Conservation (phyloP, 192 early-diverging fungal species). For the Lunasporangiospora selenospora region DNA sequence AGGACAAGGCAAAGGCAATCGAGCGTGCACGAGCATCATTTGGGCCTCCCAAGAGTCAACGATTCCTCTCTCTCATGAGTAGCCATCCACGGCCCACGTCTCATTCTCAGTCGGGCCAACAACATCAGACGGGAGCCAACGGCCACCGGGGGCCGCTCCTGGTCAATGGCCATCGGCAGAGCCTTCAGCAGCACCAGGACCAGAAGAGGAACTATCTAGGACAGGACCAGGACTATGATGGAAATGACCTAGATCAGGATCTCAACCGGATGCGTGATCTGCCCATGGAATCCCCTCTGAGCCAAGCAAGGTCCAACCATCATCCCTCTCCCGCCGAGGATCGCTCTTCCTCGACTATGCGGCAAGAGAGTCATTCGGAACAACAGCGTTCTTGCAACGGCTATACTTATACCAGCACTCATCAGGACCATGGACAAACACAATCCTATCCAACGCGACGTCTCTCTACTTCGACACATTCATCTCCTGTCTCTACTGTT, state of each 20-base stretch:
- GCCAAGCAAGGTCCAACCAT: background rate
- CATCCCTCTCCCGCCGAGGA: background rate
- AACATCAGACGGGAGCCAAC: too few species aligned
- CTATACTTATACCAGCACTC: background rate
- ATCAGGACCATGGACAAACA: constrained; percentile 4
- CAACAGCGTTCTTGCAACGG: constrained; percentile 31
- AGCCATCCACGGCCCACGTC: too few species aligned
- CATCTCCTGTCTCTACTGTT: constrained; percentile 14
- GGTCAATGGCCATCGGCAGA: too few species aligned
- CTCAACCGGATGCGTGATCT: constrained; percentile 13
- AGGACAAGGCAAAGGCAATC: too few species aligned
- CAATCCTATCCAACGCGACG: constrained; percentile 19
- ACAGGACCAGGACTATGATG: too few species aligned
- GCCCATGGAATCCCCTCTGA: background rate
- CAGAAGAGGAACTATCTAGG: too few species aligned
- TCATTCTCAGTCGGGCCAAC: too few species aligned
- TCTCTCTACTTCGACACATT: constrained; percentile 20
- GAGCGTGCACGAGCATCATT: too few species aligned
- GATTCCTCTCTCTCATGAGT: too few species aligned
- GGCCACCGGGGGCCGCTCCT: too few species aligned
- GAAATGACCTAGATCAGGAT: constrained; percentile 1
- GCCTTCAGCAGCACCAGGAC: too few species aligned
- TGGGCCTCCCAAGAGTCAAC: too few species aligned
- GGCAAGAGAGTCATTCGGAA: constrained; percentile 26
- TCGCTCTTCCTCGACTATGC: background rate